phyloP scores from a whole-genome alignment of 768 basidiomycete genomes.

The Omphalotus guepiniiformis region DNA sequence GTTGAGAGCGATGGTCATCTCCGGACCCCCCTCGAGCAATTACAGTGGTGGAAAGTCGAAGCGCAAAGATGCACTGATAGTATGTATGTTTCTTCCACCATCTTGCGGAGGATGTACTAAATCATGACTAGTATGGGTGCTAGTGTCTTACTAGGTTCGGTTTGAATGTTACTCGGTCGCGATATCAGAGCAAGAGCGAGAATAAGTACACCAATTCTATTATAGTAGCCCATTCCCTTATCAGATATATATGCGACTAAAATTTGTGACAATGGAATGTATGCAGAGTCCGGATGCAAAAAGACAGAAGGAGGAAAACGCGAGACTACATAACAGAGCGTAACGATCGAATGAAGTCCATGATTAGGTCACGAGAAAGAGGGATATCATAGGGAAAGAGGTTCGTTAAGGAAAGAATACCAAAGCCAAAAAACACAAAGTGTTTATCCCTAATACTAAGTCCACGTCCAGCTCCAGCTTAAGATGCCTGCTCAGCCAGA shows the following conservation, averaged over 20 bases:
- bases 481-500: conserved; percentile 25
- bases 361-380: background rate
- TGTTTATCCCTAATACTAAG: too few relatives aligned
- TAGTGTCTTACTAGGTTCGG: too few relatives aligned
- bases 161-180: too few relatives aligned
- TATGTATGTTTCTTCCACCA: too few relatives aligned
- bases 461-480: background rate
- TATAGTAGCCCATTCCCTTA: background rate
- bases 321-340: too few relatives aligned
- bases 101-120: too few relatives aligned
- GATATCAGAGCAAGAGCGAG: background rate
- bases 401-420: background rate
- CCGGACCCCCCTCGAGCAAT: too few relatives aligned
- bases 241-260: background rate
- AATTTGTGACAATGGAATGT: background rate
- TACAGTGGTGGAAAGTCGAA: too few relatives aligned
- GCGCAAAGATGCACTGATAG: too few relatives aligned
- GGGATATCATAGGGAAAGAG: background rate
- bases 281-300: background rate
- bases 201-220: too few relatives aligned
- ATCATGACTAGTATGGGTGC: too few relatives aligned
- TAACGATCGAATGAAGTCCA: background rate
- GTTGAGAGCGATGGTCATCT: too few relatives aligned
- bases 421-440: background rate
- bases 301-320: background rate